phyloP scores from a whole-genome alignment of 2,329 filamentous ascomycete genomes.

The Fusarium phyllophilum region DNA sequence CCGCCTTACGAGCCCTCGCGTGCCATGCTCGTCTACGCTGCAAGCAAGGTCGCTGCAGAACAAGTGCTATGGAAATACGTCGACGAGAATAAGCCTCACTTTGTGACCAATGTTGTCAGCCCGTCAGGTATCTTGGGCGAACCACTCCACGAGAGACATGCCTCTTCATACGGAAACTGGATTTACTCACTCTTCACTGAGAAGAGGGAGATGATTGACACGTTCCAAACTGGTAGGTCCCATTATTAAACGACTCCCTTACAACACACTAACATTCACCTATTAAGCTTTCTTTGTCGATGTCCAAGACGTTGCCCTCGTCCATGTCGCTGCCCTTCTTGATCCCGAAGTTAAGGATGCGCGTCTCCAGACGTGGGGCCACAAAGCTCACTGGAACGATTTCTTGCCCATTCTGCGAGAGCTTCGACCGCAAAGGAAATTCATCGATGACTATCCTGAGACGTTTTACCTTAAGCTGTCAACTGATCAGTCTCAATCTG shows the following conservation, averaged over 20 bases:
- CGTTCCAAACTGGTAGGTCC: not conserved
- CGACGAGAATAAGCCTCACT: slow-evolving; percentile 40
- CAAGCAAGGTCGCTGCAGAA: slow-evolving; percentile 48
- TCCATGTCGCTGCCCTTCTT: slow-evolving; percentile 11
- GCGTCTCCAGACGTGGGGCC: slow-evolving; percentile 14
- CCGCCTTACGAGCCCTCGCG: slow-evolving; percentile 37
- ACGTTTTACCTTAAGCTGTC: not conserved
- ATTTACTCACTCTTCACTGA: not conserved
- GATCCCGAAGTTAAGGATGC: slow-evolving; percentile 10
- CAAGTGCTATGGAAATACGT: slow-evolving; percentile 46
- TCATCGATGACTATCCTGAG: slow-evolving; percentile 6
- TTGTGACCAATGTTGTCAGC: slow-evolving; percentile 38
- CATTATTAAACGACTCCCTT: accelerated
- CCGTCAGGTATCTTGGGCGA: slow-evolving; percentile 22
- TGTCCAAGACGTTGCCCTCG: slow-evolving; percentile 11
- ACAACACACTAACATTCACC: accelerated
- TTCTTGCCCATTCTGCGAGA: slow-evolving; percentile 6
- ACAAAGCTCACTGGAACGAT: slow-evolving; percentile 16
- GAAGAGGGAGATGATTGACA: not conserved
- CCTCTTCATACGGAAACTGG: not conserved
- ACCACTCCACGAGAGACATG: slow-evolving; percentile 34
- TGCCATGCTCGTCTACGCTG: slow-evolving; percentile 41
- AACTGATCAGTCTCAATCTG: not conserved
- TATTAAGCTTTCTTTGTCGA: not conserved
- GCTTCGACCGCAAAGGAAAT: slow-evolving; percentile 1